Evolutionary conservation across 129 eudicot species (phyloP).

Genomic region (Deinandra increscens): DNA sequence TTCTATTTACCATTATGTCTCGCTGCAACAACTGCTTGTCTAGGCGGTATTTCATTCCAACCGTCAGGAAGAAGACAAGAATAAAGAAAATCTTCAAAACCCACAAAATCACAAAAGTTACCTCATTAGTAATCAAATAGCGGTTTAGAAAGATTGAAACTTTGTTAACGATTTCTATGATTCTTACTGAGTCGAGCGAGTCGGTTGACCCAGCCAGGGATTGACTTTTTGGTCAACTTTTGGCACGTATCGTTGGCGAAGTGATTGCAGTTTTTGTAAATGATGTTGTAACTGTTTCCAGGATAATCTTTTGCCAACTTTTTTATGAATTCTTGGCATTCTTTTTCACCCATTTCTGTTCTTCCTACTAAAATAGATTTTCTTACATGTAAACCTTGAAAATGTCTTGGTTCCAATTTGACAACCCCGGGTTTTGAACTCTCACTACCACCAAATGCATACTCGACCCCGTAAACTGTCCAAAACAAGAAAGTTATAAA

Average conservation of each 20-base stretch:
- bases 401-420: constrained; percentile 79
- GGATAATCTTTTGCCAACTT: constrained; percentile 62
- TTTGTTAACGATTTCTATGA: not conserved
- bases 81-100: constrained; percentile 66
- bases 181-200: constrained; percentile 84
- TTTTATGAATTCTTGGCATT: constrained; percentile 62
- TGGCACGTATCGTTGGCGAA: constrained; percentile 72
- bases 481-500: not conserved
- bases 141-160: not conserved
- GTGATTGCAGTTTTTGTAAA: constrained; percentile 81
- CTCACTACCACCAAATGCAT: constrained; percentile 91
- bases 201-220: constrained; percentile 95
- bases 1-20: constrained; percentile 42
- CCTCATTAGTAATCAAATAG: not conserved
- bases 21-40: constrained; percentile 42
- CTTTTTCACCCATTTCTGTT: constrained; percentile 69
- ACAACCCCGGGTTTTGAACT: constrained; percentile 72
- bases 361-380: constrained; percentile 77
- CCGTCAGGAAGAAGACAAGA: constrained; percentile 80
- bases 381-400: constrained; percentile 79
- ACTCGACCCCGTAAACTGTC: constrained; percentile 79
- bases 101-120: constrained; percentile 12
- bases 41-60: constrained; percentile 59
- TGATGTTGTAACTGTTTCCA: constrained; percentile 76
- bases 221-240: constrained; percentile 61